Evolutionary conservation across 2,329 filamentous ascomycete species (phyloP).

Genomic region (Neonectria ditissima): DNA sequence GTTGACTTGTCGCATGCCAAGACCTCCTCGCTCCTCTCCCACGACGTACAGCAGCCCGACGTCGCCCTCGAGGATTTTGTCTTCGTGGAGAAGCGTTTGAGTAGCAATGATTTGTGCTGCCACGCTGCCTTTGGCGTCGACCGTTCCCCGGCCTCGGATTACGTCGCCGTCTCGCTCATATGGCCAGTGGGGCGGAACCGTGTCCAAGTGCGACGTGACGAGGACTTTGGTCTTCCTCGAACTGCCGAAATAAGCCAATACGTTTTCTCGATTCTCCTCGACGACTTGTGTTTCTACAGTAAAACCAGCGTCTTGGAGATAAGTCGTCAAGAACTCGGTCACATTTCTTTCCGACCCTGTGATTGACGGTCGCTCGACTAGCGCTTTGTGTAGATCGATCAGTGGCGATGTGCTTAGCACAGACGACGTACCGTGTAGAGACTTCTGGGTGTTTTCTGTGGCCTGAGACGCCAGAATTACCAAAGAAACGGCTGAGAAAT

Average conservation of each 20-base stretch:
- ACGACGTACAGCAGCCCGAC: constrained; percentile 40
- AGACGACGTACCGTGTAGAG: background rate
- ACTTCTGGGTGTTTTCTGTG: background rate
- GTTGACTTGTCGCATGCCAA: constrained; percentile 40
- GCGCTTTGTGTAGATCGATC: background rate
- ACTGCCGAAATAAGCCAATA: constrained; percentile 71
- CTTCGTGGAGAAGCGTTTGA: constrained; percentile 33
- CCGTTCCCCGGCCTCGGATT: constrained; percentile 72
- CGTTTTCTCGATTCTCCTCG: constrained; percentile 65
- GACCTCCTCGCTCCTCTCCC: constrained; percentile 41
- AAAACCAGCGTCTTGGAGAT: constrained; percentile 63
- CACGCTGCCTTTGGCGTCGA: constrained; percentile 73
- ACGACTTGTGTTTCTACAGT: constrained; percentile 47
- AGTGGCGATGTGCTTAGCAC: background rate
- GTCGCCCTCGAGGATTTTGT: constrained; percentile 33
- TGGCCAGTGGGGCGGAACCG: constrained; percentile 74
- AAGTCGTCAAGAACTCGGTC: constrained; percentile 44
- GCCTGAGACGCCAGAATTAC: background rate
- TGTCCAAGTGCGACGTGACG: constrained; percentile 81
- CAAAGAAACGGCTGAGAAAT: background rate
- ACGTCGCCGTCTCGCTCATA: constrained; percentile 64
- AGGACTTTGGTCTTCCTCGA: constrained; percentile 66
- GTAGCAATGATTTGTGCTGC: constrained; percentile 37
- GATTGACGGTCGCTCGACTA: constrained; percentile 1
- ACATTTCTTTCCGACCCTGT: constrained; percentile 2